Evolutionary conservation across 2,329 filamentous ascomycete genomes (phyloP).

Genomic region (Colletotrichum musicola): DNA sequence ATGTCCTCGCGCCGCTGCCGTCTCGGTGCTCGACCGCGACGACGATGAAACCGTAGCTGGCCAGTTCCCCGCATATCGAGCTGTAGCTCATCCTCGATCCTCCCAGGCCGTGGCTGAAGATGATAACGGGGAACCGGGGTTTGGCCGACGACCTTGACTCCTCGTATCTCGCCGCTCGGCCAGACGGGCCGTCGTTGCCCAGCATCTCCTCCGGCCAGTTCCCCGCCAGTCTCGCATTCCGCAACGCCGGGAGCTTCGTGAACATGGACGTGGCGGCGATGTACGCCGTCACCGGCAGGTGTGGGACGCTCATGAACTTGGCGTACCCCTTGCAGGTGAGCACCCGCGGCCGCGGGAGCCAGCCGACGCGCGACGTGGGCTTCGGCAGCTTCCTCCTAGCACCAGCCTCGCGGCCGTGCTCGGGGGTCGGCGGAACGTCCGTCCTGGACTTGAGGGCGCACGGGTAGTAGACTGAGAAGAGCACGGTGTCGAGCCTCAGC

Average conservation of each 20-base stretch:
- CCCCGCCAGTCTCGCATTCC: slow-evolving; percentile 70
- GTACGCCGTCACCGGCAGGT: slow-evolving; percentile 62
- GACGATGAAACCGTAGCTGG: slow-evolving; percentile 75
- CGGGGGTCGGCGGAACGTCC: slow-evolving; percentile 41
- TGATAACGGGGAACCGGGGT: slow-evolving; percentile 70
- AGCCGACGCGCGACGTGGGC: slow-evolving; percentile 66
- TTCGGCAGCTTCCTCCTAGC: slow-evolving; percentile 46
- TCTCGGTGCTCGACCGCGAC: slow-evolving; percentile 75
- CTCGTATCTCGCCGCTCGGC: slow-evolving; percentile 48
- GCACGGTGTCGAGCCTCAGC: slow-evolving; percentile 65
- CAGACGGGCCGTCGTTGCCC: slow-evolving; percentile 48
- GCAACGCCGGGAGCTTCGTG: slow-evolving; percentile 73
- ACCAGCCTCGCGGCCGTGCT: background rate
- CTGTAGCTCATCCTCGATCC: slow-evolving; percentile 74
- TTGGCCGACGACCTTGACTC: slow-evolving; percentile 42
- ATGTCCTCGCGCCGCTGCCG: slow-evolving; percentile 71
- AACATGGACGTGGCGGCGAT: slow-evolving; percentile 71
- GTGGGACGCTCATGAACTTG: slow-evolving; percentile 68
- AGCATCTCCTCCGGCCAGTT: slow-evolving; percentile 62
- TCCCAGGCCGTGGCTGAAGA: slow-evolving; percentile 76
- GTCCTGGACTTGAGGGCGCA: slow-evolving; percentile 55
- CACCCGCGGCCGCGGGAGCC: slow-evolving; percentile 70
- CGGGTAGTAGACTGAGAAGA: slow-evolving; percentile 76
- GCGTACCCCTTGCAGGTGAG: slow-evolving; percentile 71
- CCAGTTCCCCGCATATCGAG: slow-evolving; percentile 74